Percentiles rank a stretch among this genome's conserved stretches.
These are phyloP conservation scores for Earliella scabrosa DNA, from an alignment of 1,284 basidiomycete genomes.

Conservation along the genomic window DNA sequence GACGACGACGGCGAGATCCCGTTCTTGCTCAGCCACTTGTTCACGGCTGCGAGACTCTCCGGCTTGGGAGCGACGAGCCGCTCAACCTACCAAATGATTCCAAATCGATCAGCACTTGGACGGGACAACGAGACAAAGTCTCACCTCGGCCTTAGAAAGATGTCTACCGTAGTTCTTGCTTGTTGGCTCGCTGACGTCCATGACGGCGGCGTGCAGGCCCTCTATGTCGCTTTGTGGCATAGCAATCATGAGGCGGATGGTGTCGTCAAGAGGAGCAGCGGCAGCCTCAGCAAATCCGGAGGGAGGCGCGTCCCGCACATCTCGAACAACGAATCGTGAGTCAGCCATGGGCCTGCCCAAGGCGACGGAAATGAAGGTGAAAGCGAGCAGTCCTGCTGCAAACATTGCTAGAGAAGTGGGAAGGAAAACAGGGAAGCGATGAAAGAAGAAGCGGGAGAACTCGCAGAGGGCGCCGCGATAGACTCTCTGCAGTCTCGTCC, in stretches of 20 bases:
- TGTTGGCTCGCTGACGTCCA: conserved; percentile 18
- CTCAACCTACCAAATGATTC: conserved; percentile 30
- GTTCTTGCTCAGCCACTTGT: conserved; percentile 39
- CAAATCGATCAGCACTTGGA: background rate
- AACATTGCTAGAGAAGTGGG: too few relatives aligned
- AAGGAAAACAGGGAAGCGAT: too few relatives aligned
- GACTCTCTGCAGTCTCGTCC: too few relatives aligned
- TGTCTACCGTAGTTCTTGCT: conserved; percentile 14
- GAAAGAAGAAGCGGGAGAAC: too few relatives aligned
- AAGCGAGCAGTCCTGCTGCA: too few relatives aligned
- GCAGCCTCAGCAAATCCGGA: background rate
- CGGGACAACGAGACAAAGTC: background rate
- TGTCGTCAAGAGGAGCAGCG: background rate
- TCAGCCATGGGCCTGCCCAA: too few relatives aligned
- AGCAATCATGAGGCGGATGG: conserved; percentile 23
- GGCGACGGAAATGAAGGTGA: too few relatives aligned
- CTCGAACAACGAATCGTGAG: too few relatives aligned
- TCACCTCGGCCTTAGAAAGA: conserved; percentile 35
- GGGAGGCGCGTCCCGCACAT: background rate
- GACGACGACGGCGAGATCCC: conserved; percentile 33
- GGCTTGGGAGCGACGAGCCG: conserved; percentile 38
- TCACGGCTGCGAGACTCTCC: conserved; percentile 38
- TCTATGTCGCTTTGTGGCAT: conserved; percentile 20
- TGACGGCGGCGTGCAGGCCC: conserved; percentile 18
- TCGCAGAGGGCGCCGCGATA: too few relatives aligned